phyloP scores from a whole-genome alignment of 169 alveolate species.

The Theileria luwenshuni region DNA sequence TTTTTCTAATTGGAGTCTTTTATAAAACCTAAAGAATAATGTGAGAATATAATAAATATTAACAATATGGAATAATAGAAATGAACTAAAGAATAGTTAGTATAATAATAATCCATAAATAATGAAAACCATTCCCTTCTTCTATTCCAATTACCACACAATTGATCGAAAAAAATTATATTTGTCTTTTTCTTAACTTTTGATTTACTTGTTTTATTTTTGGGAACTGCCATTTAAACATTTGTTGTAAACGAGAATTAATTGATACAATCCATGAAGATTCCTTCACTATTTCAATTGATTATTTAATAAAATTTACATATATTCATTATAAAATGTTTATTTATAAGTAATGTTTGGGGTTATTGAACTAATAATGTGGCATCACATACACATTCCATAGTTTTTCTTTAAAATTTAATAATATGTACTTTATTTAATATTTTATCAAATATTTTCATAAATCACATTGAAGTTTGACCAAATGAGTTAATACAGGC shows the following conservation, averaged over 20 bases:
- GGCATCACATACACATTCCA: too few relatives aligned
- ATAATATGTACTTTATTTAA: too few relatives aligned
- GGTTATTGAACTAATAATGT: too few relatives aligned
- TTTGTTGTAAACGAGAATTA: too few relatives aligned
- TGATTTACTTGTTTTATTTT: conserved; percentile 70
- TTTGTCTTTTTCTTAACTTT: conserved; percentile 75
- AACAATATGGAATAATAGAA: neutral
- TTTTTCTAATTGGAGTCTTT: conserved; percentile 39
- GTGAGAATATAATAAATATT: neutral
- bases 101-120: neutral
- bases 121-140: conserved; percentile 73
- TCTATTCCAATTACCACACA: conserved; percentile 77
- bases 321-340: neutral
- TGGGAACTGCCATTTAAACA: conserved; percentile 75
- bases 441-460: too few relatives aligned
- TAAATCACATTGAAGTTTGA: too few relatives aligned
- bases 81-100: too few relatives aligned
- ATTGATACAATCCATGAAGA: too few relatives aligned
- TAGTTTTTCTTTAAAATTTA: too few relatives aligned
- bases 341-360: too few relatives aligned
- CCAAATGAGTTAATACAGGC: too few relatives aligned
- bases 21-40: conserved; percentile 38
- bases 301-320: neutral
- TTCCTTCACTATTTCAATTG: neutral
- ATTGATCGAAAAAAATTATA: conserved; percentile 75